phyloP scores from a whole-genome alignment of 495 filamentous ascomycete genomes.

The Penicillium chermesinum region DNA sequence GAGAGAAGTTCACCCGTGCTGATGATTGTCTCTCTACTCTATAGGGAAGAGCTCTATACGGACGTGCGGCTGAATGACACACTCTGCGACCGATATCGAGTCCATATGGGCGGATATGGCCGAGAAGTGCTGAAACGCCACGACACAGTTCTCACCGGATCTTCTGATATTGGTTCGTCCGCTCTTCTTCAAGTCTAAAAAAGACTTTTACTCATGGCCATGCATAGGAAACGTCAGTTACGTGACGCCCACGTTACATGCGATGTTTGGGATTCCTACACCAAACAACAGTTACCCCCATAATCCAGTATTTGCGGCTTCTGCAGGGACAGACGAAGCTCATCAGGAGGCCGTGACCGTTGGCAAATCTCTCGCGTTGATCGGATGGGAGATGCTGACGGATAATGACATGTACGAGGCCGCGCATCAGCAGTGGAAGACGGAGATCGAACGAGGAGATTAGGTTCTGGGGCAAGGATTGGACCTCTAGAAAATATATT shows the following conservation, averaged over 20 bases:
- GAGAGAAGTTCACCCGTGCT: too few species aligned
- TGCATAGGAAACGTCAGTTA: conserved; percentile 56
- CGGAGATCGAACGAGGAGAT: conserved; percentile 17
- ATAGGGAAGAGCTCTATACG: conserved; percentile 44
- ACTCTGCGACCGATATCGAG: conserved; percentile 47
- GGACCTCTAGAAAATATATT: too few species aligned
- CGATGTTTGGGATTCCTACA: conserved; percentile 51
- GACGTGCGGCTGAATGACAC: conserved; percentile 58
- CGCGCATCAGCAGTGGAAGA: conserved; percentile 24
- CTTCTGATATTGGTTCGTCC: conserved; percentile 51
- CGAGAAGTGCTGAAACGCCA: conserved; percentile 43
- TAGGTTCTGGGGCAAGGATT: too few species aligned
- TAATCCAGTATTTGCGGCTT: conserved; percentile 54
- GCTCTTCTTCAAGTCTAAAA: background rate
- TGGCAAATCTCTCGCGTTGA: conserved; percentile 51
- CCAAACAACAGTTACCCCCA: conserved; percentile 49
- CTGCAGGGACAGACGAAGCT: conserved; percentile 49
- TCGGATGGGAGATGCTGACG: conserved; percentile 49
- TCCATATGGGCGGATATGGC: conserved; percentile 46
- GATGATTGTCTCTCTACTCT: background rate
- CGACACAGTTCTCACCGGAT: conserved; percentile 45
- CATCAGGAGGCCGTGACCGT: conserved; percentile 49
- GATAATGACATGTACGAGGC: conserved; percentile 38
- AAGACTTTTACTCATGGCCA: background rate
- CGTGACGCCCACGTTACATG: conserved; percentile 56